phyloP scores from a whole-genome alignment of 108 stramenopile species.

The Bacterosira constricta region DNA sequence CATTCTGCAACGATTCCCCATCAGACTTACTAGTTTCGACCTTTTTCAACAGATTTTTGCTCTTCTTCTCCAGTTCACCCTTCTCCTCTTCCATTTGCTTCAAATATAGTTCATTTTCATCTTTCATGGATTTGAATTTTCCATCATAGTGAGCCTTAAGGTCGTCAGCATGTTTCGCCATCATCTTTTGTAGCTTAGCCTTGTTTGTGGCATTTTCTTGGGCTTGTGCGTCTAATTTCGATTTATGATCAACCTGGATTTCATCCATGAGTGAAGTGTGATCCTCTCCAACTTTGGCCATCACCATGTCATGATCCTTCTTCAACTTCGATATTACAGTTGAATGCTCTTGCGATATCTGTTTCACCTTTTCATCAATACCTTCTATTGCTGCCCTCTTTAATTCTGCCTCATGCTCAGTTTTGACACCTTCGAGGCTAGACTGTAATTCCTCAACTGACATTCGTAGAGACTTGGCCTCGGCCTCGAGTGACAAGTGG shows the following conservation, averaged over 20 bases:
- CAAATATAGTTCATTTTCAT: constrained; percentile 54
- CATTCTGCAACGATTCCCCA: constrained; percentile 47
- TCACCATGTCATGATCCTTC: constrained; percentile 23
- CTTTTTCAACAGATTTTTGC: constrained; percentile 13
- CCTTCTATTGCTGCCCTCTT: constrained; percentile 15
- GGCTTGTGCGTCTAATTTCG: constrained; percentile 20
- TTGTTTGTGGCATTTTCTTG: constrained; percentile 50
- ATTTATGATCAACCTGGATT: constrained; percentile 27
- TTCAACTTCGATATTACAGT: constrained; percentile 34
- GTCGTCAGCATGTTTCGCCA: constrained; percentile 79
- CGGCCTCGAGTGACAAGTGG: constrained; percentile 19
- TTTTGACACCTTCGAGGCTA: constrained; percentile 22
- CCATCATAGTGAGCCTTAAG: constrained; percentile 63
- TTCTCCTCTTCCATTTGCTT: constrained; percentile 51
- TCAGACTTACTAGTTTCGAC: constrained; percentile 49
- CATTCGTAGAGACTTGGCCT: constrained; percentile 11
- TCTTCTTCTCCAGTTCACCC: constrained; percentile 20
- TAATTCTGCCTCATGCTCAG: constrained; percentile 14
- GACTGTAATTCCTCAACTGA: constrained; percentile 17
- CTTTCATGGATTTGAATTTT: constrained; percentile 60
- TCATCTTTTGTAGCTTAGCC: constrained; percentile 60
- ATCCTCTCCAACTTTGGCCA: constrained; percentile 24
- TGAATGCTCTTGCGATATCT: constrained; percentile 40
- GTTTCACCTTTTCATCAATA: constrained; percentile 31
- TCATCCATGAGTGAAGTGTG: constrained; percentile 22